These are phyloP conservation scores for Aspergillus luchuensis DNA, from an alignment of 2,329 filamentous ascomycete species.

Conservation along the genomic window DNA sequence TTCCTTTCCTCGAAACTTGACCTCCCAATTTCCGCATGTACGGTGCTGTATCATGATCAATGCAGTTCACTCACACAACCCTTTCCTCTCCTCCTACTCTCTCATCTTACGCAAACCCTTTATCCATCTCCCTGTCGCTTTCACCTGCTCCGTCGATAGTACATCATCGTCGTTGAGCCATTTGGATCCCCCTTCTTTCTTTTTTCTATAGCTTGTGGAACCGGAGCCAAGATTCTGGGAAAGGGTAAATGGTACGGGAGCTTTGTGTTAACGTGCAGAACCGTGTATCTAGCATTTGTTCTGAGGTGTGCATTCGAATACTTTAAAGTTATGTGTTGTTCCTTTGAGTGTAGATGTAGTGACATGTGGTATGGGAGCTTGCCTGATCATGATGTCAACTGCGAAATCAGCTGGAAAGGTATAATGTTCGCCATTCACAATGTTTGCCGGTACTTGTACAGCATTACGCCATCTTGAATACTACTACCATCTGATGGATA, in stretches of 20 bases:
- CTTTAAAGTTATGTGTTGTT: not conserved
- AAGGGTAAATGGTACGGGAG: conserved; percentile 1
- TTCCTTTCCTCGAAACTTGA: not conserved
- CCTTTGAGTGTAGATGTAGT: not conserved
- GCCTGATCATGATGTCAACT: too few species aligned
- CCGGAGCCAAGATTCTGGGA: not conserved
- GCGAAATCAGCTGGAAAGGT: too few species aligned
- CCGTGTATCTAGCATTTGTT: conserved; percentile 17
- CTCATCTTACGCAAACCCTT: not conserved
- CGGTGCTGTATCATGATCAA: not conserved
- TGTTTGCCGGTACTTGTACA: too few species aligned
- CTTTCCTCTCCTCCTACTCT: not conserved
- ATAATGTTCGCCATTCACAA: too few species aligned
- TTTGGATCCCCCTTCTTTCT: not conserved
- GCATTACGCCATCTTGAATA: not conserved
- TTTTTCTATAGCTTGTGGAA: conserved; percentile 1
- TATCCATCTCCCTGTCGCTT: not conserved
- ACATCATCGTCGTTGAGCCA: not conserved
- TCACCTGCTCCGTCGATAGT: not conserved
- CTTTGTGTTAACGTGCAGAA: conserved; percentile 10
- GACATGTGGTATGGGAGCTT: not conserved
- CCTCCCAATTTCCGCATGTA: not conserved
- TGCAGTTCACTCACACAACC: not conserved
- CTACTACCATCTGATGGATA: not conserved
- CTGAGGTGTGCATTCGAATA: conserved; percentile 14